Percentiles rank a stretch among this genome's conserved stretches.
Evolutionary conservation across 1,284 basidiomycete genomes (phyloP).

Genomic region (Thecaphora frezii): DNA sequence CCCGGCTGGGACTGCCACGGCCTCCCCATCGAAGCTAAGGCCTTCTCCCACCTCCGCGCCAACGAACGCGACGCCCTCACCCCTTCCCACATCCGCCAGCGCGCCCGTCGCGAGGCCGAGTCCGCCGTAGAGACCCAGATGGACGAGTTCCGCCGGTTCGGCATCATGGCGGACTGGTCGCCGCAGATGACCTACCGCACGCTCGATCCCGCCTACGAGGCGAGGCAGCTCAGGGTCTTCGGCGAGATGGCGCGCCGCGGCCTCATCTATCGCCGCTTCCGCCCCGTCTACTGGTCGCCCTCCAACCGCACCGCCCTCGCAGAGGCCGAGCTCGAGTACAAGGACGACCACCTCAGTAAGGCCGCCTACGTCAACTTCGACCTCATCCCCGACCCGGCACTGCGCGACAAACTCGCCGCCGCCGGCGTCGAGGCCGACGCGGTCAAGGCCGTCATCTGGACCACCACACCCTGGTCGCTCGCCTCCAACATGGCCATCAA

Average conservation of each 20-base stretch:
- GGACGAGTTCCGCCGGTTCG: slow-evolving; percentile 77
- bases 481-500: slow-evolving; percentile 95
- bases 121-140: slow-evolving; percentile 77
- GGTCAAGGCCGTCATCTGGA: slow-evolving; percentile 84
- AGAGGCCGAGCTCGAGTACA: slow-evolving; percentile 90
- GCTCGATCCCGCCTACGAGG: slow-evolving; percentile 77
- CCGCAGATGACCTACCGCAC: slow-evolving; percentile 71
- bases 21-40: slow-evolving; percentile 71
- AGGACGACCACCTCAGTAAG: slow-evolving; percentile 81
- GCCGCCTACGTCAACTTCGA: slow-evolving; percentile 84
- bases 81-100: slow-evolving; percentile 67
- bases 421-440: slow-evolving; percentile 50
- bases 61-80: slow-evolving; percentile 62
- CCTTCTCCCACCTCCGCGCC: slow-evolving; percentile 58
- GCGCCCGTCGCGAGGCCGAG: slow-evolving; percentile 74
- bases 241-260: slow-evolving; percentile 78
- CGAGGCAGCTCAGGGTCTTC: slow-evolving; percentile 84
- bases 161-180: slow-evolving; percentile 90
- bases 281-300: slow-evolving; percentile 93
- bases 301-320: slow-evolving; percentile 91
- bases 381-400: slow-evolving; percentile 12
- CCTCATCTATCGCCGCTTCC: slow-evolving; percentile 80
- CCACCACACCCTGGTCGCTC: slow-evolving; percentile 96
- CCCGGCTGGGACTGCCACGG: slow-evolving; percentile 99
- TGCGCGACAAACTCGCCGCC: slow-evolving; percentile 10